Base-by-base conservation (phyloP, 2,329 filamentous ascomycete species). In the Penicillium sp. region DNA sequence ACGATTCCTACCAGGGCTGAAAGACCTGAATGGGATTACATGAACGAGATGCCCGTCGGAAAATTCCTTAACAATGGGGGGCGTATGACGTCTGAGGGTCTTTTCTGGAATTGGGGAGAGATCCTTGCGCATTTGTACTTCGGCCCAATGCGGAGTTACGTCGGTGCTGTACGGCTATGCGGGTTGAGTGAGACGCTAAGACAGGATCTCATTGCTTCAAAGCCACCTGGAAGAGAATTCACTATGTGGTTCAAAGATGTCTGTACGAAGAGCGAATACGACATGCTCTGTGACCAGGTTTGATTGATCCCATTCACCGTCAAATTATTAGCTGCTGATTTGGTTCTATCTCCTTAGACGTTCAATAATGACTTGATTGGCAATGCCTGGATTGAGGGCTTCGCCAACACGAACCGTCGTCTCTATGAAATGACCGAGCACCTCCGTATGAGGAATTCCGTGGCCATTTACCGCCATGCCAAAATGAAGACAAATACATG, bases 321-420 rank as follows among this genome's bases (percentile, higher is more conserved):
- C 7, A 8, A 3, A 9, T 18, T 25, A 15, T 25, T 18, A n/a
- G 6, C 1, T 40, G 13, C 38, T 40, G 12, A 40, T 6, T 13
- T 10, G 9, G 15, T 25, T 40, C 20, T n/a, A 3, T 15, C 37
- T 39, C 20, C 8, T 27, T n/a, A 40, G 38, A 40, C 38, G 1
- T 6, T 8, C 23, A 3, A 40, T 13, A 40, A 49, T 24, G 40
- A 10, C 7, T 15, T 44, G 15, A 28, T 32, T 42, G 58, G 58
- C 32, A 68, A 61, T 44, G 65, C 64, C 31, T 72, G 65, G 62
- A 53, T 71, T 24, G 58, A 67, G 47, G 65, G 66, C 0, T 74
- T 61, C 49, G 38, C 59, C 13, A 65, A 72, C 39, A 69, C 63
- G 3, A 58, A 65, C 28, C 24, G 52, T 8, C 45, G 45, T 2